Evolutionary conservation across 1,284 basidiomycete genomes (phyloP), one percentile per base, ranked within the genome.

Genomic region (Pholiota adiposa): DNA sequence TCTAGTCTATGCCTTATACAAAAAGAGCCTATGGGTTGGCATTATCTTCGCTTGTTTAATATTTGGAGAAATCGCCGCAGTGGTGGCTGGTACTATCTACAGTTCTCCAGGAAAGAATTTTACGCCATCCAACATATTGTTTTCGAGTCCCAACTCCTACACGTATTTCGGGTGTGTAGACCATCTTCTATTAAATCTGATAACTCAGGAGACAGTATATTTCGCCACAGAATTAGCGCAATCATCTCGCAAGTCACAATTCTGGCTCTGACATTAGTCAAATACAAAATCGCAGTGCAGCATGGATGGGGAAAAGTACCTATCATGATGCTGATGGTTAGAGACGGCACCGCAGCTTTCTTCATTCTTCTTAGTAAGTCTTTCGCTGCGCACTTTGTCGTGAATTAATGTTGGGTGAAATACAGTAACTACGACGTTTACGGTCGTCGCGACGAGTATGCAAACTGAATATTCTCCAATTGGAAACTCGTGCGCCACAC

Each of bases 321-420:
- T 2, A 63, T 79, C 23, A 59, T 75, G 57, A 59, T 58, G 19
- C 65, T 75, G 1, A 64, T 77, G 52, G 63, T 76, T 49, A 65
- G 73, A 29, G 77, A 78, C 60, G 76, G 75, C 11, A 73, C 70
- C 6, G 72, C 73, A 61, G 72, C 69, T 6, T 75, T 75, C 46
- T 53, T 71, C 5, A 58, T 72, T 27, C 60, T 71, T 9, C 52
- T 70, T n/a, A 51, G 72, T 73, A 40, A 50, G 68, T 55, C 1
- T 11, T 18, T 21, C 14, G 29, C 25, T 19, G 12, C 51, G 19
- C 19, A 54, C 16, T 18, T 51, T 27, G 19, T 38, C 33, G 21
- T 36, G 29, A 21, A 33, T 21, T 21, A 16, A n/a, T 57, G 25
- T 34, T 25, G 38, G 9, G 23, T 51, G 27, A 21, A 14, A 36